Conservation (phyloP, 176 grass and related monocot species). For the Alloteropsis semialata region DNA sequence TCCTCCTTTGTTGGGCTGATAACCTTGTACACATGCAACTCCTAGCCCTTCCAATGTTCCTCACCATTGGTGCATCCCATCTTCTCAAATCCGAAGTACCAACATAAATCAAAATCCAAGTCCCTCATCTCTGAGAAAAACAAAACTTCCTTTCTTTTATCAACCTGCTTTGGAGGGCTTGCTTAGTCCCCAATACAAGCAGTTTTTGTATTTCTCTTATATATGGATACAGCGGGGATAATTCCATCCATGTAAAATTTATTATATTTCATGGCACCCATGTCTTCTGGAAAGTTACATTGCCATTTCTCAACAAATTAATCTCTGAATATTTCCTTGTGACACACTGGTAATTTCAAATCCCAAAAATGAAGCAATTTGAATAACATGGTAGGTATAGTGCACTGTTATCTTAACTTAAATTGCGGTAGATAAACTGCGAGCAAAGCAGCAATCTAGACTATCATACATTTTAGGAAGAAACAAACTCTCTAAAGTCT, state of each 20-base stretch:
- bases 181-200: not conserved
- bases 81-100: not conserved
- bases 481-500: too few species aligned
- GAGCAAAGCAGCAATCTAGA: too few species aligned
- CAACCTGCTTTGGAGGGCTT: not conserved
- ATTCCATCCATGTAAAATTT: not conserved
- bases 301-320: not conserved
- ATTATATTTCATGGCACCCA: conserved; percentile 14
- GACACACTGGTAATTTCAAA: conserved; percentile 39
- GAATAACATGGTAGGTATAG: conserved; percentile 86
- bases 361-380: conserved; percentile 86
- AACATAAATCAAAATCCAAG: not conserved
- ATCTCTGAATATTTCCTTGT: not conserved
- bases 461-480: too few species aligned
- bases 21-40: not conserved
- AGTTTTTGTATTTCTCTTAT: not conserved
- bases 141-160: not conserved
- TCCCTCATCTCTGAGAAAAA: not conserved
- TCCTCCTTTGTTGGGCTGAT: not conserved
- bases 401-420: conserved; percentile 64
- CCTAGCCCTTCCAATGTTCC: not conserved
- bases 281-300: conserved; percentile 15
- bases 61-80: not conserved
- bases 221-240: not conserved
- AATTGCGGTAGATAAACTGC: too few species aligned